Conservation (phyloP, 768 basidiomycete genomes). For the Lactarius sanguifluus region DNA sequence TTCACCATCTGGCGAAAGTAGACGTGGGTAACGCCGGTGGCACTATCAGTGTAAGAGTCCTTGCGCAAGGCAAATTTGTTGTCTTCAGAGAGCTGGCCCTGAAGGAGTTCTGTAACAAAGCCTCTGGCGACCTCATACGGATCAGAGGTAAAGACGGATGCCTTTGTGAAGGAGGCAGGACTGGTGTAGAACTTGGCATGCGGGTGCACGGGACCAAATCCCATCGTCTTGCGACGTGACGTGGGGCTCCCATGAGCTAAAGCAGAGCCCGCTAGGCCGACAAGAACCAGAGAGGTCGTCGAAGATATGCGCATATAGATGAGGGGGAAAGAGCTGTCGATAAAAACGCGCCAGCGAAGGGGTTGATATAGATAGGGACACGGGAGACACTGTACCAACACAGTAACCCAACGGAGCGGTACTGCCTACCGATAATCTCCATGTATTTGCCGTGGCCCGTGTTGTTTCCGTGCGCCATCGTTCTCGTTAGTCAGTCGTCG, state of each 20-base stretch:
- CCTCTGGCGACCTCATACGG: conserved; percentile 60
- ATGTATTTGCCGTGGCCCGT: not conserved
- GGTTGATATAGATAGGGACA: too few species aligned
- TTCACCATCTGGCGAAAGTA: conserved; percentile 84
- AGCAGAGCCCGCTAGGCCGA: conserved; percentile 29
- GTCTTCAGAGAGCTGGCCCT: conserved; percentile 39
- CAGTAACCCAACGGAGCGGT: too few species aligned
- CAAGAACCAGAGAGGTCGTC: conserved; percentile 21
- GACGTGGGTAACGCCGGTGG: conserved; percentile 85
- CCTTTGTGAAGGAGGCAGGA: conserved; percentile 38
- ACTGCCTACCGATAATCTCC: too few species aligned
- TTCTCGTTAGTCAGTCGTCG: not conserved
- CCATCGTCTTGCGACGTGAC: conserved; percentile 75
- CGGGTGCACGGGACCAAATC: conserved; percentile 79
- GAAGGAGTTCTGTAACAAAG: conserved; percentile 56
- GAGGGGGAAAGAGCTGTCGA: not conserved
- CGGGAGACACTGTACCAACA: too few species aligned
- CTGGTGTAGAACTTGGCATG: conserved; percentile 65
- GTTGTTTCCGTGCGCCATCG: not conserved
- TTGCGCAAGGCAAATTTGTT: conserved; percentile 60
- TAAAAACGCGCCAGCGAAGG: too few species aligned
- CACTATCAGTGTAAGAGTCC: conserved; percentile 85
- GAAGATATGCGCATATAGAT: conserved; percentile 27
- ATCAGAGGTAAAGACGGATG: conserved; percentile 37
- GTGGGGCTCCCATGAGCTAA: conserved; percentile 30